Base-by-base conservation (phyloP, 768 basidiomycete species). In the Amanita muscaria region DNA sequence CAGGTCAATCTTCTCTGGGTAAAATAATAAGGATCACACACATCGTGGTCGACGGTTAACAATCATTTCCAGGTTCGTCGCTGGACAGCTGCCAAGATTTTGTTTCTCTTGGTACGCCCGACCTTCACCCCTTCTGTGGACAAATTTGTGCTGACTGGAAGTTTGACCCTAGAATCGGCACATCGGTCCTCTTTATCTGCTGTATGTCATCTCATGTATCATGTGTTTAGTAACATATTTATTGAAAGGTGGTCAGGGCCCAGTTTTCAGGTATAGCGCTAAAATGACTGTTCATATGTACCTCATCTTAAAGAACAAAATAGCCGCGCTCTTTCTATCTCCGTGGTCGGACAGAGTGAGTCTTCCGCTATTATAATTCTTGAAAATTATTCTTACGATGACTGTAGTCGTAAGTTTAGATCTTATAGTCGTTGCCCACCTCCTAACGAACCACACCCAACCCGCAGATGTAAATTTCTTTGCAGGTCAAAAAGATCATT, bases 1-100 rank as follows among this genome's bases (percentile, higher is more conserved):
- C 24, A 60, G 61, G 49, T 61, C 29, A 51, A 55, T n/a, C 51
- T 62, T 25, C 53, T 59, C 21, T 60, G 58, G 60, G 60, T 61
- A 25, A n/a, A n/a, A n/a, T n/a, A n/a, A n/a, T n/a, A n/a, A n/a
- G n/a, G n/a, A n/a, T n/a, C n/a, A n/a, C n/a, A n/a, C n/a, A n/a
- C n/a, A n/a, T n/a, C n/a, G n/a, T n/a, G n/a, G n/a, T n/a, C n/a
- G n/a, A n/a, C n/a, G n/a, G n/a, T n/a, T n/a, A n/a, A n/a, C n/a
- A n/a, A n/a, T n/a, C n/a, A 30, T 32, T 21, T 15, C 19, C 40
- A 59, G 59, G 49, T 42, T 19, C 56, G 55, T 40, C 59, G 51
- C 5, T 53, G 43, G 42, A 51, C 57, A 1, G 38, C 51, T 49
- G 56, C 57, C 1, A 61, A 56, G 49, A 15, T 46, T 18, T 15